Percentiles rank a stretch among this genome's conserved stretches.
Conservation (phyloP, 805 yeast genomes). For the Spencermartinsiella europaea region DNA sequence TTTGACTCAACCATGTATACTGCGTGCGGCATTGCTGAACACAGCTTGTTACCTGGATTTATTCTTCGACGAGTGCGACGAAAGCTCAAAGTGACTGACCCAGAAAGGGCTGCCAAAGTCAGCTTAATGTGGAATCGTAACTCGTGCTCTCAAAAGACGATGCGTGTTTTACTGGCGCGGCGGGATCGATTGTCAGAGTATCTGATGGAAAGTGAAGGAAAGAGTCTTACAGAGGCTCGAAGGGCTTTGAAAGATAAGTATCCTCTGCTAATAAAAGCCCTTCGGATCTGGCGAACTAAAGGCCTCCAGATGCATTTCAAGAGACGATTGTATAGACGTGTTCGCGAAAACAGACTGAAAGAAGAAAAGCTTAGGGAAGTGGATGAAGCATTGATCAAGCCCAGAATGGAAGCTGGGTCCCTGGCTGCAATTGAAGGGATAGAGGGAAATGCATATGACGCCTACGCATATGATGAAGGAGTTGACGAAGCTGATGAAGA, state of each 20-base stretch:
- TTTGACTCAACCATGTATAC: conserved; percentile 6
- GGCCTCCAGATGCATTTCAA: background rate
- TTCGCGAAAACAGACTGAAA: no score
- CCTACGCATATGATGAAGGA: no score
- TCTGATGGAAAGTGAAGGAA: background rate
- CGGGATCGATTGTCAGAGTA: background rate
- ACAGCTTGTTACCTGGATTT: conserved; percentile 3
- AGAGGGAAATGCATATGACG: background rate
- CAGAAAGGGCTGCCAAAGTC: background rate
- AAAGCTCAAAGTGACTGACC: background rate
- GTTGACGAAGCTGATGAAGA: no score
- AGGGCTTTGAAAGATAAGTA: background rate
- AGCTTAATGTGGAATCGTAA: background rate
- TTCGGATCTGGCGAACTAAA: background rate
- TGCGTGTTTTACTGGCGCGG: background rate
- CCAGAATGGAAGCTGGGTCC: background rate
- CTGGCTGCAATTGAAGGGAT: background rate
- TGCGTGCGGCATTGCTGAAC: conserved; percentile 16
- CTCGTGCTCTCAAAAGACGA: background rate
- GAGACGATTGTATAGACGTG: no score
- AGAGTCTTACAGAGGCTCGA: background rate
- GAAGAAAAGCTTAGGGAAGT: no score
- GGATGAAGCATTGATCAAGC: background rate
- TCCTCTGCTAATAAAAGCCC: conserved; percentile 1
- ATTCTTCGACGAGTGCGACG: background rate